Evolutionary conservation across 2,329 filamentous ascomycete genomes (phyloP).

Genomic region (Fusarium tjaetaba): DNA sequence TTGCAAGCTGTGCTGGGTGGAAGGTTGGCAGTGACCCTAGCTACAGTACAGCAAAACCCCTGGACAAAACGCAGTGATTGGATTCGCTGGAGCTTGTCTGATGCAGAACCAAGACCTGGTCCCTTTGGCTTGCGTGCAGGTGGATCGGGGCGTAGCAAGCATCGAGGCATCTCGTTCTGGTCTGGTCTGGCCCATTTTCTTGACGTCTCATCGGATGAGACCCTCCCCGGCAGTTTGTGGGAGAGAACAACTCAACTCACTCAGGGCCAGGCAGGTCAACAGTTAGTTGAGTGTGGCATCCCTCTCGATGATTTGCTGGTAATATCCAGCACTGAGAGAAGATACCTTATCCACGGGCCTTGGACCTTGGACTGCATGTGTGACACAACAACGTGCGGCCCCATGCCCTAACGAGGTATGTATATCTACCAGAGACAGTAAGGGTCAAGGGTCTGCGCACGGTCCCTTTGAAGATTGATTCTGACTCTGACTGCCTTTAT

Average conservation of each 20-base stretch:
- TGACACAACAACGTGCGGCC: conserved; percentile 42
- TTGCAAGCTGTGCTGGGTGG: conserved; percentile 17
- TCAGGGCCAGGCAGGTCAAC: not conserved
- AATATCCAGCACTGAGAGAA: conserved; percentile 7
- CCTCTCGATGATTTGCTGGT: conserved; percentile 11
- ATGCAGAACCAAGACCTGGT: conserved; percentile 35
- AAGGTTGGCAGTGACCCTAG: conserved; percentile 34
- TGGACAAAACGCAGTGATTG: conserved; percentile 23
- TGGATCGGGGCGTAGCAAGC: conserved; percentile 41
- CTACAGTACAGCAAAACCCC: conserved; percentile 24
- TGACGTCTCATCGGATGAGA: conserved; percentile 32
- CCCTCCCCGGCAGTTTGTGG: conserved; percentile 19
- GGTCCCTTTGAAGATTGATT: conserved; percentile 26
- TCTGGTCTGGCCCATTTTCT: conserved; percentile 18
- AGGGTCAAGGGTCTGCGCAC: conserved; percentile 34
- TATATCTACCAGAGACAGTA: conserved; percentile 35
- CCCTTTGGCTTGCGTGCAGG: conserved; percentile 39
- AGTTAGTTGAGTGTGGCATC: conserved; percentile 10
- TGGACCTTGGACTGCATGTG: conserved; percentile 17
- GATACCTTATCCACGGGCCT: conserved; percentile 16
- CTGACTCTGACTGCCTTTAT: conserved; percentile 5
- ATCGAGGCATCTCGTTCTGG: conserved; percentile 21
- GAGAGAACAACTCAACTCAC: conserved; percentile 10
- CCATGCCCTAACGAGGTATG: conserved; percentile 40
- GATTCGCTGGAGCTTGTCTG: conserved; percentile 26